Percentiles rank a stretch among this genome's conserved stretches.
phyloP scores from a whole-genome alignment of 177 flowering plant genomes.

The Vitis hybrid region DNA sequence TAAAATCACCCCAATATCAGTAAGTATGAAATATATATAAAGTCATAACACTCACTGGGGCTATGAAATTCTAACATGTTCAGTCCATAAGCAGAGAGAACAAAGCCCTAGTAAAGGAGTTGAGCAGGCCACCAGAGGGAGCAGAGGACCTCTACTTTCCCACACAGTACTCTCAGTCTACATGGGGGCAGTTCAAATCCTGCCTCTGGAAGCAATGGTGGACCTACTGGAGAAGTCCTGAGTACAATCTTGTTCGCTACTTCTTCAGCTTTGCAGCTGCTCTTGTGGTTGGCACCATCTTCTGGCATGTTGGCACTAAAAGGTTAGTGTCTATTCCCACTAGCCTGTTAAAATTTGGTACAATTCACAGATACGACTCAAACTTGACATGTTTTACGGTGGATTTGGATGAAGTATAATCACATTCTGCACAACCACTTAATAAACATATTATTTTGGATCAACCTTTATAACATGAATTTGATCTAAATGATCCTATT shows the following conservation, averaged over 20 bases:
- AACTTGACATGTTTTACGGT: no score
- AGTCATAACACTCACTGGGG: not conserved
- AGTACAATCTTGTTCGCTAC: constrained; percentile 64
- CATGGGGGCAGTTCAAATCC: constrained; percentile 65
- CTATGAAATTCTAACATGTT: constrained; percentile 14
- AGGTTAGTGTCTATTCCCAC: constrained; percentile 25
- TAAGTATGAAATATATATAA: constrained; percentile 31
- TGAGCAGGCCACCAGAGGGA: constrained; percentile 63
- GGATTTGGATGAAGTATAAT: no score
- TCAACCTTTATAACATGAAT: no score
- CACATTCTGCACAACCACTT: no score
- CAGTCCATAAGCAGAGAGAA: constrained; percentile 43
- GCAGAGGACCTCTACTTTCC: constrained; percentile 68
- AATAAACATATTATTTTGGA: no score
- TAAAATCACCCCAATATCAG: constrained; percentile 63
- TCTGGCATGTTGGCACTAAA: constrained; percentile 63
- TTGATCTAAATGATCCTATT: not conserved
- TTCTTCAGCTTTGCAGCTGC: constrained; percentile 56
- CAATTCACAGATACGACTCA: no score
- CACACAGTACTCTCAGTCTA: constrained; percentile 59
- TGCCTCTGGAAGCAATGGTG: constrained; percentile 81
- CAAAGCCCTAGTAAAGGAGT: constrained; percentile 55
- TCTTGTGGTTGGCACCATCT: constrained; percentile 65
- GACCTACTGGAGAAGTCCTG: constrained; percentile 86
- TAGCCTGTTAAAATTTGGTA: no score